Conservation (phyloP, 1,139 yeast species). For the Pneumocystis sp. region DNA sequence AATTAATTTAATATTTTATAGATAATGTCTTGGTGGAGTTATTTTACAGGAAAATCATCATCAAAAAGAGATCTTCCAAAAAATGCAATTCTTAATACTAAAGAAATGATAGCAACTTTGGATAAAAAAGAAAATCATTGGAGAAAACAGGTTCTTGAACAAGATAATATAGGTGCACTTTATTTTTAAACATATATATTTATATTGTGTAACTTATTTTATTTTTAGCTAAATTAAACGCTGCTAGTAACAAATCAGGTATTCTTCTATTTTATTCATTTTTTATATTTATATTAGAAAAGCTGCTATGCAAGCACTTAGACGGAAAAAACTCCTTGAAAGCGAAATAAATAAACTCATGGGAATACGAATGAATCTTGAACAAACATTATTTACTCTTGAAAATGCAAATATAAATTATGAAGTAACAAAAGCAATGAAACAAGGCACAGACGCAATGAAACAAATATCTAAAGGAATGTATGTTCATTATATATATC, state of each 20-base stretch:
- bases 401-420: slow-evolving; percentile 90
- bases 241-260: slow-evolving; percentile 51
- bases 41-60: neutral
- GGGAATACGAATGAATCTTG: slow-evolving; percentile 78
- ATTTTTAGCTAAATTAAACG: slow-evolving; percentile 51
- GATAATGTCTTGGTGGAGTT: neutral
- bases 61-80: slow-evolving; percentile 49
- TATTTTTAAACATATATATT: neutral
- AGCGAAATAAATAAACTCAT: slow-evolving; percentile 63
- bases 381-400: slow-evolving; percentile 74
- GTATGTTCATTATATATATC: slow-evolving; percentile 34
- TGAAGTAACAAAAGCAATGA: slow-evolving; percentile 98
- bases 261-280: slow-evolving; percentile 5
- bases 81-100: slow-evolving; percentile 76
- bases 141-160: slow-evolving; percentile 70
- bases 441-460: slow-evolving; percentile 94
- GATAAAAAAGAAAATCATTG: slow-evolving; percentile 71
- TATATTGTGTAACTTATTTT: neutral
- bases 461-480: slow-evolving; percentile 89
- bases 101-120: slow-evolving; percentile 79
- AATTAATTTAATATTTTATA: neutral
- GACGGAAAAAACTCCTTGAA: slow-evolving; percentile 74
- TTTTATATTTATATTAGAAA: neutral
- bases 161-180: slow-evolving; percentile 33
- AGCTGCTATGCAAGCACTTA: slow-evolving; percentile 73